Conservation (phyloP, 176 grass and related monocot species). For the Cocos nucifera region DNA sequence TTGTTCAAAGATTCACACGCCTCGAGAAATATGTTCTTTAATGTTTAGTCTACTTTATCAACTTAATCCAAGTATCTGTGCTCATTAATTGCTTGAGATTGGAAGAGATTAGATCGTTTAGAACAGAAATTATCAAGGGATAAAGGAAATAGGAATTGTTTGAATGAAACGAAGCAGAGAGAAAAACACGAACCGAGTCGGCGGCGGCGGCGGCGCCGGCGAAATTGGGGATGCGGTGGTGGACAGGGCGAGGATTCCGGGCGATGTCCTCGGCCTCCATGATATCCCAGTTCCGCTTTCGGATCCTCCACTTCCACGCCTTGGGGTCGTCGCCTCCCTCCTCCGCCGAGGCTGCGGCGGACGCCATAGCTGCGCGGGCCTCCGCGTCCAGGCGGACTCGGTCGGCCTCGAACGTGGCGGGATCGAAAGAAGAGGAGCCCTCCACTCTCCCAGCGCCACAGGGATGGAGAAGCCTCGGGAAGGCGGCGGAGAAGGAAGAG, state of each 20-base stretch:
- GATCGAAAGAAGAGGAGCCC: slow-evolving; percentile 45
- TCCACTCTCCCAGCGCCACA: background rate
- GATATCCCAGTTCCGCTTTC: slow-evolving; percentile 66
- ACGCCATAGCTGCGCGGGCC: slow-evolving; percentile 56
- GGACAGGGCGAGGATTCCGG: slow-evolving; percentile 69
- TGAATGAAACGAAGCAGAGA: background rate
- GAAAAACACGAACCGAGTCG: slow-evolving; percentile 25
- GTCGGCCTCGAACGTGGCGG: slow-evolving; percentile 58
- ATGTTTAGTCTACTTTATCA: too few relatives aligned
- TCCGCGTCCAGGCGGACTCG: slow-evolving; percentile 61
- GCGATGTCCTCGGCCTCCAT: slow-evolving; percentile 64
- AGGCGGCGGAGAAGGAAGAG: background rate
- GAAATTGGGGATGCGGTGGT: slow-evolving; percentile 98
- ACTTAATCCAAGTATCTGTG: too few relatives aligned
- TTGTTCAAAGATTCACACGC: background rate
- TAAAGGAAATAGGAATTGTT: too few relatives aligned
- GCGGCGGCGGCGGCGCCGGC: slow-evolving; percentile 50
- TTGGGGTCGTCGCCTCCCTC: slow-evolving; percentile 23
- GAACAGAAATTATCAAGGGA: too few relatives aligned
- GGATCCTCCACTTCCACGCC: slow-evolving; percentile 86
- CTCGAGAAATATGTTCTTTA: too few relatives aligned
- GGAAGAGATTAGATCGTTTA: too few relatives aligned
- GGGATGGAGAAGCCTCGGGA: background rate
- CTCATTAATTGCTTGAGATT: too few relatives aligned
- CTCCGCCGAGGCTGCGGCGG: slow-evolving; percentile 5